Base-by-base conservation (phyloP, 176 grass and related monocot species). In the Chrysopogon serrulatus region DNA sequence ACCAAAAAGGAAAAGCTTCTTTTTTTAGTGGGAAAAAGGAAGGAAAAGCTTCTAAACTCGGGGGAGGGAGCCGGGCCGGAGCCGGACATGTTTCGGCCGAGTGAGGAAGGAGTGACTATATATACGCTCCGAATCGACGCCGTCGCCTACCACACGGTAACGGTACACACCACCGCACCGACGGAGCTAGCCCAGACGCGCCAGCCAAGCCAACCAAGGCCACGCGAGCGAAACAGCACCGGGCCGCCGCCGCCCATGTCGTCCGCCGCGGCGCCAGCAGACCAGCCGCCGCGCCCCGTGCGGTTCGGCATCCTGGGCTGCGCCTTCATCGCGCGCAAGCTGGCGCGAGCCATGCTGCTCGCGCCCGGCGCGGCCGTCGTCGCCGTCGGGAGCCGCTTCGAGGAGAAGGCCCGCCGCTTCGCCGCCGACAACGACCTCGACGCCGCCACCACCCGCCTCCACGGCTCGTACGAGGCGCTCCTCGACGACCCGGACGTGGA, bases 301-400 rank as follows among this genome's bases (percentile, higher is more conserved):
- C 83, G 75, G 3, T 94, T 98, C 90, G 90, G 95, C 57, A 92
- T 98, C 74, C 19, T 98, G 17, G 90, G 92, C 8, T 98, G 95
- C 86, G 88, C 92, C 16, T 24, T 76, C 18, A 98, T 98, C 77
- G 92, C 92, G 34, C 88, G 92, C 59, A 94, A 98, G 92, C 42
- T 98, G 0, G 62, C 71, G 13, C 92, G 95, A 16, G 90, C 86
- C 75, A 94, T 98, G 68, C 67, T 83, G 19, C 90, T 98, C 7
- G 82, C 86, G 2, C 84, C 74, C 18, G 79, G 79, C 76, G 70
- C 62, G 17, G 78, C 84, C 19, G 79, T 71, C 17, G 67, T 77
- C 49, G 92, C 90, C 48, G 85, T 97, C 7, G 85, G 89, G 9
- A 92, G 87, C 82, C 87, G 89, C 60, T 88, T 79, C 42, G 23